phyloP scores from a whole-genome alignment of 2,329 filamentous ascomycete species.

The Neospermospora avenae region DNA sequence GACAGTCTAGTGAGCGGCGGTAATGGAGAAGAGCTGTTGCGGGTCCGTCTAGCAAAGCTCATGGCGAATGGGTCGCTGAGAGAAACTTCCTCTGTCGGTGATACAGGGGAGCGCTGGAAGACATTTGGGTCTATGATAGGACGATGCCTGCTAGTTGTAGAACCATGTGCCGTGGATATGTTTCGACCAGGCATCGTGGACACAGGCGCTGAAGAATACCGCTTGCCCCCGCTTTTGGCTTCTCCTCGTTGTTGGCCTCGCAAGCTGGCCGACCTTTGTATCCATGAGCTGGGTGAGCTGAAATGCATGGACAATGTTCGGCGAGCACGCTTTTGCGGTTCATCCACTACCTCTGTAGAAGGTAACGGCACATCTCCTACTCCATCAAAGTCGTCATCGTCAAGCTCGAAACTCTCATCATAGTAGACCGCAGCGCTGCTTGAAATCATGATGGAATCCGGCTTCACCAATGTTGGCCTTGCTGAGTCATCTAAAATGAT shows the following conservation, averaged over 20 bases:
- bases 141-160: conserved; percentile 17
- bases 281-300: conserved; percentile 53
- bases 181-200: conserved; percentile 30
- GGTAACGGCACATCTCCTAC: conserved; percentile 20
- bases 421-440: conserved; percentile 20
- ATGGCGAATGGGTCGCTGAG: conserved; percentile 28
- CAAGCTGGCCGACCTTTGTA: conserved; percentile 53
- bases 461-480: conserved; percentile 33
- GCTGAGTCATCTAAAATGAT: conserved; percentile 30
- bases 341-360: conserved; percentile 34
- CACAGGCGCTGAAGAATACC: conserved; percentile 54
- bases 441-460: conserved; percentile 26
- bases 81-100: conserved; percentile 19
- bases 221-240: conserved; percentile 43
- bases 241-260: conserved; percentile 52
- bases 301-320: conserved; percentile 61
- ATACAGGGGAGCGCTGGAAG: conserved; percentile 22
- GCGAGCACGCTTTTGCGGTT: conserved; percentile 44
- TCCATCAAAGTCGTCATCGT: conserved; percentile 24
- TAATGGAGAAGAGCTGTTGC: conserved; percentile 53
- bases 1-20: conserved; percentile 53
- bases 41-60: conserved; percentile 25
- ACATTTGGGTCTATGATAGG: conserved; percentile 27
- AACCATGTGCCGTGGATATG: conserved; percentile 28
- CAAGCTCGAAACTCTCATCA: conserved; percentile 27